phyloP scores from a whole-genome alignment of 2,329 filamentous ascomycete genomes.

The Cyphellophora europaea region DNA sequence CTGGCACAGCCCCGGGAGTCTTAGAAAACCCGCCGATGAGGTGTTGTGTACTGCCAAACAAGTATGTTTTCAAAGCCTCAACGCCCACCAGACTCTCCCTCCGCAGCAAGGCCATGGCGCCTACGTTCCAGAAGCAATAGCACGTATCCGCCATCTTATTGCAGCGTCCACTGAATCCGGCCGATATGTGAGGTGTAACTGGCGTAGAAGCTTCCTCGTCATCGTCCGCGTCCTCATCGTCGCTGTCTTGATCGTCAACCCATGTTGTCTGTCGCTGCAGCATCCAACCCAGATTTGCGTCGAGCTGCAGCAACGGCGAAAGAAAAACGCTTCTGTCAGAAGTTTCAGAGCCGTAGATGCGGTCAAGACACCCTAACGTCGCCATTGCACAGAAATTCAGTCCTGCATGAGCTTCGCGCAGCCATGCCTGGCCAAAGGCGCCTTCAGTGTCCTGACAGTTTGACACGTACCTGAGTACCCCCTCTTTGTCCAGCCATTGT shows the following conservation, averaged over 20 bases:
- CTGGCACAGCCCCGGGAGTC: conserved; percentile 51
- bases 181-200: conserved; percentile 16
- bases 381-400: conserved; percentile 84
- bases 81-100: conserved; percentile 49
- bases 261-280: conserved; percentile 57
- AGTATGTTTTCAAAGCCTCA: conserved; percentile 59
- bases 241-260: conserved; percentile 33
- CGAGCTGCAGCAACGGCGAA: not conserved
- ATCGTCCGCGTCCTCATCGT: conserved; percentile 29
- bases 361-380: conserved; percentile 65
- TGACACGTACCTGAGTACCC: conserved; percentile 61
- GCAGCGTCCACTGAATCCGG: conserved; percentile 80
- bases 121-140: conserved; percentile 87
- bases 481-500: conserved; percentile 65
- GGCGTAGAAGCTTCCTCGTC: conserved; percentile 5
- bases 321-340: not conserved
- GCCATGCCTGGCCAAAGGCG: conserved; percentile 67
- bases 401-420: conserved; percentile 79
- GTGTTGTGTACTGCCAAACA: conserved; percentile 81
- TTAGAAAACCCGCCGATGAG: conserved; percentile 77
- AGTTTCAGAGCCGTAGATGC: conserved; percentile 1
- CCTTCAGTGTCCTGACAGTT: conserved; percentile 68
- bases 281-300: conserved; percentile 22
- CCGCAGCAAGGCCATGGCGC: conserved; percentile 52
- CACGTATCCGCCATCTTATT: conserved; percentile 94